Conservation (phyloP, 192 early-diverging fungal species). For the Thamnidium elegans region DNA sequence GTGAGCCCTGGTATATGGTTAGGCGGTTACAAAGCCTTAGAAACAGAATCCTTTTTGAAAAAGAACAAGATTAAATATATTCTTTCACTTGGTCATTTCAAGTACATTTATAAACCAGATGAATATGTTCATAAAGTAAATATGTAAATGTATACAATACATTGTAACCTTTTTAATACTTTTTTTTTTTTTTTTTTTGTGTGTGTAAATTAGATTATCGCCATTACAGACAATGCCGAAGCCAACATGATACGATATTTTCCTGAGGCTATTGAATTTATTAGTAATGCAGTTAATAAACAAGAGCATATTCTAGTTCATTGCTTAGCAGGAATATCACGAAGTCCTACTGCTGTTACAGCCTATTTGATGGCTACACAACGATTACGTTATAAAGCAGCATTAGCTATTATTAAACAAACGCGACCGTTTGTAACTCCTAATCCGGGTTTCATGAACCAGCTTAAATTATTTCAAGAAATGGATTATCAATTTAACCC, state of each 20-base stretch:
- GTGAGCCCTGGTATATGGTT: constrained; percentile 27
- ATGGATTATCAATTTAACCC: constrained; percentile 29
- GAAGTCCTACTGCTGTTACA: constrained; percentile 55
- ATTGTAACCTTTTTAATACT: no score
- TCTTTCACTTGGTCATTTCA: constrained; percentile 37
- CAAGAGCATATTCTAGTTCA: constrained; percentile 66
- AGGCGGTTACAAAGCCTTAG: constrained; percentile 31
- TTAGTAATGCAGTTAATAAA: constrained; percentile 36
- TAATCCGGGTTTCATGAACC: constrained; percentile 34
- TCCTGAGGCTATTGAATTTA: constrained; percentile 59
- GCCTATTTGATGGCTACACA: constrained; percentile 55
- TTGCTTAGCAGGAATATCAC: constrained; percentile 62
- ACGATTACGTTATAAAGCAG: constrained; percentile 21
- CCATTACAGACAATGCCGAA: constrained; percentile 37
- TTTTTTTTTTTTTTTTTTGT: background rate
- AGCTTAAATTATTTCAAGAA: constrained; percentile 30
- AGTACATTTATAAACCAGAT: constrained; percentile 15
- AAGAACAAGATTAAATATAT: constrained; percentile 31
- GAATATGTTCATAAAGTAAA: constrained; percentile 30
- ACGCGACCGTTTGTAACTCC: constrained; percentile 32
- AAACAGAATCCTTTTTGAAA: constrained; percentile 25
- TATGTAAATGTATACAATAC: no score
- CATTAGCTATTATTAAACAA: constrained; percentile 30
- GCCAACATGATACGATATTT: constrained; percentile 71
- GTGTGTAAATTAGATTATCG: constrained; percentile 26